Evolutionary conservation across 306 rosid genomes (phyloP), one percentile per base, ranked within the genome.

Genomic region (Medicago ruthenica): DNA sequence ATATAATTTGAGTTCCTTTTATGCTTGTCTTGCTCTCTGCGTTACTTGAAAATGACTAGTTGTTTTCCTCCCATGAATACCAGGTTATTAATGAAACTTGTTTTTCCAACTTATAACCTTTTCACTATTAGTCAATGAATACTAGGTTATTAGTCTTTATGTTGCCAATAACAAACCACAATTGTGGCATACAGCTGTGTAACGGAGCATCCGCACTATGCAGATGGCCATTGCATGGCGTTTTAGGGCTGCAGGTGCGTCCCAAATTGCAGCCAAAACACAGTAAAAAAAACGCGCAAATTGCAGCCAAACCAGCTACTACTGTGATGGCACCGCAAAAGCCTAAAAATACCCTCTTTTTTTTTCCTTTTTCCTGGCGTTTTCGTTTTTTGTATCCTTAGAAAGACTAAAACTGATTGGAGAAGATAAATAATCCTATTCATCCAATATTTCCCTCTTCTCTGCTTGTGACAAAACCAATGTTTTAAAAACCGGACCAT

Each of bases 21-120:
- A 60, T 75, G 41, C 65, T 72, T 73, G 60, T 44, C 34, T 76
- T 60, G 58, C 50, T 34, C 21, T 66, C 54, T 36, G 42, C 59
- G 7, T 20, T 73, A 71, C 48, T 18, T 54, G 36, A 67, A 67
- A 62, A 57, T 77, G 48, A 57, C 53, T 45, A 37, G 75, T 20
- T 67, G 14, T 16, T 58, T 51, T 45, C 17, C 6, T 55, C 58
- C 44, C 45, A 34, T 5, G 37, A 34, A 34, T 34, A 34, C 37
- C 5, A 31, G 27, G 27, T 31, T 31, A 31, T 31, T 36, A 18
- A 41, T 24, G 67, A 17, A 27, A 42, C 51, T 51, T 54, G 31
- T 55, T 71, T 55, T 21, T 42, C 48, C 48, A 63, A 15, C 68
- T 76, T 24, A 40, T 60, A 11, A 22, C 4, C 9, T 75, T 70